phyloP scores from a whole-genome alignment of 192 early-diverging fungal genomes.

The Coemansia sp. region DNA sequence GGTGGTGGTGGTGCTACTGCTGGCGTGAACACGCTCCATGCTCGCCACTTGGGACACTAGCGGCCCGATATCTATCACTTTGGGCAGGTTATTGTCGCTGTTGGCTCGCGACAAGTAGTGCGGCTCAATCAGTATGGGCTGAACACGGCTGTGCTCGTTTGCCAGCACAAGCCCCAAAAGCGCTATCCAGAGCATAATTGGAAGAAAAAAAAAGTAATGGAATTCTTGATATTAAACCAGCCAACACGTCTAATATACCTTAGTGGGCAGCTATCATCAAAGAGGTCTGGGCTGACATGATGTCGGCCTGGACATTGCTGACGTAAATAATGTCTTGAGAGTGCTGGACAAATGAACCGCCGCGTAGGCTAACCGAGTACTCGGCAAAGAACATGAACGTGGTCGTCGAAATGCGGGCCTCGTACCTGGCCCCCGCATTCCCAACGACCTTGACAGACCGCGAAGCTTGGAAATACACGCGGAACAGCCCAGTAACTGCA shows the following conservation, averaged over 20 bases:
- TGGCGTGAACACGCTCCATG: neutral
- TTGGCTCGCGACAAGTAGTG: neutral
- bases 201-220: neutral
- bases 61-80: conserved; percentile 4
- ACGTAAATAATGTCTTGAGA: conserved; percentile 38
- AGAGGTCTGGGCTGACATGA: conserved; percentile 16
- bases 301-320: conserved; percentile 21
- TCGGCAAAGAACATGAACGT: conserved; percentile 38
- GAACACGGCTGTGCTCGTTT: neutral
- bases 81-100: neutral
- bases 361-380: conserved; percentile 13
- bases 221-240: neutral
- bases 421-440: conserved; percentile 14
- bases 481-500: conserved; percentile 19
- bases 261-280: conserved; percentile 1
- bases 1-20: neutral
- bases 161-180: neutral
- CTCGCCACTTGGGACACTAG: neutral
- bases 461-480: conserved; percentile 33
- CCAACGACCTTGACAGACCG: conserved; percentile 31
- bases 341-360: conserved; percentile 2
- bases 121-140: conserved; percentile 1
- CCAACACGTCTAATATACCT: neutral
- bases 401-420: conserved; percentile 26
- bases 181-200: neutral